Evolutionary conservation across 23 red algal species (phyloP).

Genomic region (Gracilaria domingensis): DNA sequence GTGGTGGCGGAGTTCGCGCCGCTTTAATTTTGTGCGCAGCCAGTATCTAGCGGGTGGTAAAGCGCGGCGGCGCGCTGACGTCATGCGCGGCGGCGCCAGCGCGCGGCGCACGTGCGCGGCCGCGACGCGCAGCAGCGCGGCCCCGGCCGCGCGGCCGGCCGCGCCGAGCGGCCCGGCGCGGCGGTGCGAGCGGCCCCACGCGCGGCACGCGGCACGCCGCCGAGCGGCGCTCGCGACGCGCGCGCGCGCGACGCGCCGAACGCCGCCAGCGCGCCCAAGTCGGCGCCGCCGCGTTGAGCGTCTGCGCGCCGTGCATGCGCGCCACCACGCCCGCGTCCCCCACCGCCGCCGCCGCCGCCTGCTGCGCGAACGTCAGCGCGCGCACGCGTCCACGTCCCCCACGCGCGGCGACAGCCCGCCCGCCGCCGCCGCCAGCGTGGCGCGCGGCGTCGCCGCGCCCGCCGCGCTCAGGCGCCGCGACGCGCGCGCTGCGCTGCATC

Average conservation of each 20-base stretch:
- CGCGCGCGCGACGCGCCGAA: too few relatives aligned
- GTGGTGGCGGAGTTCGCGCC: constrained; percentile 73
- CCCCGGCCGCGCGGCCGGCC: background rate
- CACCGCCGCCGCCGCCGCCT: constrained; percentile 43
- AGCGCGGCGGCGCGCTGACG: too few relatives aligned
- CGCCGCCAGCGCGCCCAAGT: too few relatives aligned
- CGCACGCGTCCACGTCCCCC: constrained; percentile 52
- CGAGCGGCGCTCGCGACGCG: too few relatives aligned
- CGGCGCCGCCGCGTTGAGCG: constrained; percentile 54
- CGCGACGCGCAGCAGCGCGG: background rate
- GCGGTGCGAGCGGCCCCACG: constrained; percentile 28
- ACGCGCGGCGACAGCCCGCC: too few relatives aligned
- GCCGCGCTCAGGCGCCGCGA: constrained; percentile 28
- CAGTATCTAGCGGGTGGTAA: too few relatives aligned
- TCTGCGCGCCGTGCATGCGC: constrained; percentile 71
- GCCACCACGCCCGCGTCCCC: constrained; percentile 54
- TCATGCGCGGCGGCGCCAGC: background rate
- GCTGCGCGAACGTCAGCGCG: constrained; percentile 65
- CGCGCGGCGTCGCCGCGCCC: constrained; percentile 10
- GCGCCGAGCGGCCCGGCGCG: background rate
- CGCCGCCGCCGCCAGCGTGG: constrained; percentile 3
- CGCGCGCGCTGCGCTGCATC: constrained; percentile 40
- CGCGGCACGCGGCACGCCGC: background rate
- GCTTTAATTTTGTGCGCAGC: background rate
- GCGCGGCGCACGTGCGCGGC: background rate